Evolutionary conservation across 345 rosid genomes (phyloP).

Genomic region (Brassica rapa): DNA sequence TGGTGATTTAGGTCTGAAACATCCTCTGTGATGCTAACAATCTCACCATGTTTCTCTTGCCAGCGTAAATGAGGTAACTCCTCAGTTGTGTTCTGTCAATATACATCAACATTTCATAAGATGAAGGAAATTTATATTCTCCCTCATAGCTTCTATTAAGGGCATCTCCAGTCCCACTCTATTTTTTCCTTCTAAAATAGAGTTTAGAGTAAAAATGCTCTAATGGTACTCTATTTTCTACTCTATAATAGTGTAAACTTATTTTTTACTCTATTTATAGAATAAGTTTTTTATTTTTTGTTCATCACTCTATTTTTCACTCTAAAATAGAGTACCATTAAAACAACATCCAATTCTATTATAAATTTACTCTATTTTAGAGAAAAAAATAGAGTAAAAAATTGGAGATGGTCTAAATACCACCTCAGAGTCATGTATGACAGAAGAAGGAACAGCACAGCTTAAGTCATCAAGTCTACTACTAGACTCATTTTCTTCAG

Average conservation of each 20-base stretch:
- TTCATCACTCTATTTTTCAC: no score
- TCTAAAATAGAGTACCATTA: no score
- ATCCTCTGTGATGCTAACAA: neutral
- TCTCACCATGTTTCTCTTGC: conserved; percentile 14
- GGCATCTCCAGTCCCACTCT: no score
- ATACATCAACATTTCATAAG: conserved; percentile 26
- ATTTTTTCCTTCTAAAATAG: no score
- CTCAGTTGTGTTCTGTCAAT: conserved; percentile 23
- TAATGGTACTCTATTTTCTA: no score
- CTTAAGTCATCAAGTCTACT: conserved; percentile 9
- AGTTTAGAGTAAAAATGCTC: no score
- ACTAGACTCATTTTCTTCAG: conserved; percentile 12
- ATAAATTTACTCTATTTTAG: no score
- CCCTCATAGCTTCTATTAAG: neutral
- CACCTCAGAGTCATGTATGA: conserved; percentile 25
- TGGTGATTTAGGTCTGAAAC: conserved; percentile 2
- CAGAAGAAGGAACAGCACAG: conserved; percentile 6
- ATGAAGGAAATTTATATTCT: conserved; percentile 11
- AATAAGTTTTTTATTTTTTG: no score
- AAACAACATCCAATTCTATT: no score
- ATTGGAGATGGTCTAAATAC: conserved; percentile 5
- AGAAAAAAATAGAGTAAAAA: no score
- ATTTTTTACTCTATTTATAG: no score
- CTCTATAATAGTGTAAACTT: no score
- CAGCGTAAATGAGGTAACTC: conserved; percentile 17